Conservation (phyloP, 129 eudicot species). For the Arctium lappa region DNA sequence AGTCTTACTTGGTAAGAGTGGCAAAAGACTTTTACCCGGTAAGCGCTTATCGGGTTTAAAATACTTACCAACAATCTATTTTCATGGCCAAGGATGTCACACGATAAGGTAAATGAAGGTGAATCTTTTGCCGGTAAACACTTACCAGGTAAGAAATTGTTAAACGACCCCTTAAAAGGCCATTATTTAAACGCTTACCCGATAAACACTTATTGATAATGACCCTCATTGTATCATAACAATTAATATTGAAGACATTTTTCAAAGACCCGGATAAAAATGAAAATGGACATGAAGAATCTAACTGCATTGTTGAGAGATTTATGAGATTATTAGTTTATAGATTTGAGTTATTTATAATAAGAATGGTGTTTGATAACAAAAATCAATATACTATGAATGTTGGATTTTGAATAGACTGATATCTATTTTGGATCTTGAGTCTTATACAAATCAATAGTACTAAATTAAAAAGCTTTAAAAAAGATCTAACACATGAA, state of each 20-base stretch:
- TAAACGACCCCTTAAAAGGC: too few species aligned
- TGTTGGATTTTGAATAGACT: background rate
- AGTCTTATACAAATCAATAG: background rate
- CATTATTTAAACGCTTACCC: too few species aligned
- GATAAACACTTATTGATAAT: too few species aligned
- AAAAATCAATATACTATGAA: background rate
- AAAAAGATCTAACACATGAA: background rate
- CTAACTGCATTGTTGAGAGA: background rate
- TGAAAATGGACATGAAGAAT: background rate
- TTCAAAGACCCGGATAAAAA: background rate
- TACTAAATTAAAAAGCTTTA: background rate
- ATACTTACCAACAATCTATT: too few species aligned
- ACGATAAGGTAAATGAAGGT: too few species aligned
- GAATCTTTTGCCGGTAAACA: too few species aligned
- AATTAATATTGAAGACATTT: background rate
- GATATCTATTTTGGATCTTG: background rate
- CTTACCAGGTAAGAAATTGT: too few species aligned
- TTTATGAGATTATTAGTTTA: background rate
- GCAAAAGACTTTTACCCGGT: too few species aligned
- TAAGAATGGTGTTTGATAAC: background rate
- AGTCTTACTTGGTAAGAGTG: too few species aligned
- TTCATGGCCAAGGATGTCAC: too few species aligned
- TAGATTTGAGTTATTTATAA: background rate
- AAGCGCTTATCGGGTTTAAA: too few species aligned
- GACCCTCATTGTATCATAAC: background rate